Evolutionary conservation across 2,329 filamentous ascomycete genomes (phyloP), one percentile per base, ranked within the genome.

Genomic region (Fusarium equiseti): DNA sequence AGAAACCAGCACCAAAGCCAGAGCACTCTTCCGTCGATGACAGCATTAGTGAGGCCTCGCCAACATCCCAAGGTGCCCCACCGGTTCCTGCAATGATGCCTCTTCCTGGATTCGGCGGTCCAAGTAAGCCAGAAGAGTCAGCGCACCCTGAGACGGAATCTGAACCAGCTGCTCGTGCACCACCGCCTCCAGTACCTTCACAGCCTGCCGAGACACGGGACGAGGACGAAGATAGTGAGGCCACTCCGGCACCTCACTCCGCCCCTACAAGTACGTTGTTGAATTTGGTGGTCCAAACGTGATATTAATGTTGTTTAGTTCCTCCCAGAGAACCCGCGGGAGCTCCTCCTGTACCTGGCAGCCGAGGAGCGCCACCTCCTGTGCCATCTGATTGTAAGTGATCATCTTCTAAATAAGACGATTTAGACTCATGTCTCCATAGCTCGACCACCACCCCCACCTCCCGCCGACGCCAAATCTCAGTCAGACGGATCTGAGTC

Each of bases 401-500:
- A 44, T 31, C 8, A 48, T 35, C 20, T 52, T 26, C n/a, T 2
- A 54, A 29, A n/a, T 5, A 38, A 53, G 75, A 71, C 52, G 75
- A 69, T 80, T 81, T 70, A 76, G 59, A 53, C 57, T 74, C 6
- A 76, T 52, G 11, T 15, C 9, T 22, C 15, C 22, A 7, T 74
- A 94, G 91, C 88, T 74, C 91, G 91, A 51, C 89, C 91, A 48
- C 83, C 85, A 3, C 88, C 88, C 51, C 83, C 84, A 43, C 84
- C 87, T 53, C 82, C 87, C 42, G 82, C 86, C 38, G 83, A 84
- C 45, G 77, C 88, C 18, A 84, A 86, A 50, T 92, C 92, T 43
- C 90, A 90, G 48, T 93, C 90, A 62, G 87, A 91, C 66, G 94
- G 94, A 31, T 97, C 94, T 3, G 93, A 92, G 78, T 96, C 95